These are phyloP conservation scores for Chlamydomonas asymmetrica DNA, from an alignment of 139 green algal genomes.

Conservation along the genomic window DNA sequence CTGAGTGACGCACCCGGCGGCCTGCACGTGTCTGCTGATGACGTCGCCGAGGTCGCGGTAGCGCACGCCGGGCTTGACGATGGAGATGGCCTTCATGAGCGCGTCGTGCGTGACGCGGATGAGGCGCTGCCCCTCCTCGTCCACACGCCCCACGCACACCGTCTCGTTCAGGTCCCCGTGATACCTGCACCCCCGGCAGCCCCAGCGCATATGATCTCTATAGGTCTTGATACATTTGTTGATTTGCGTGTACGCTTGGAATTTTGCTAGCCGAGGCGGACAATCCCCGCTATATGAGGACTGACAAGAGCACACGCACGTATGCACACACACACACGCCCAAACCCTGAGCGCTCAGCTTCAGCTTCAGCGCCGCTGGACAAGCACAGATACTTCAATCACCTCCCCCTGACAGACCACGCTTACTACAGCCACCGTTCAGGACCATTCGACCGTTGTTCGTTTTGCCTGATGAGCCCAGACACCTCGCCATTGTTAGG, in stretches of 20 bases:
- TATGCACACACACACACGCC: too few species aligned
- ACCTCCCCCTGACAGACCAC: not conserved
- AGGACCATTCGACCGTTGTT: not conserved
- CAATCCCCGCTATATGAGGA: too few species aligned
- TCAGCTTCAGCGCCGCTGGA: too few species aligned
- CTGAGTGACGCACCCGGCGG: constrained; percentile 43
- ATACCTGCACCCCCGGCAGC: constrained; percentile 55
- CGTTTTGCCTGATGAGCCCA: not conserved
- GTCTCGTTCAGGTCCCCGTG: constrained; percentile 98
- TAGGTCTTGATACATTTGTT: too few species aligned
- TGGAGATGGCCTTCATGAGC: constrained; percentile 83
- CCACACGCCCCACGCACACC: constrained; percentile 69
- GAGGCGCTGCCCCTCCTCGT: constrained; percentile 76
- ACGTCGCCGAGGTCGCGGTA: constrained; percentile 92
- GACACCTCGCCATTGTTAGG: too few species aligned
- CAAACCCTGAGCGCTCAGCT: too few species aligned
- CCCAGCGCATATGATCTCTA: not conserved
- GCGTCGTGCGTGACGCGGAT: constrained; percentile 78
- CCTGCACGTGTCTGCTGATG: constrained; percentile 76
- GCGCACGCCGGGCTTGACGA: constrained; percentile 83
- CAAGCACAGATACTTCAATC: too few species aligned
- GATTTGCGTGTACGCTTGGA: too few species aligned
- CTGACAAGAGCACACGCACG: too few species aligned
- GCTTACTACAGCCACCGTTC: not conserved
- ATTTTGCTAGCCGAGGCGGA: too few species aligned